Evolutionary conservation across 1,284 basidiomycete genomes (phyloP).

Genomic region (Porogramme epimiltina): DNA sequence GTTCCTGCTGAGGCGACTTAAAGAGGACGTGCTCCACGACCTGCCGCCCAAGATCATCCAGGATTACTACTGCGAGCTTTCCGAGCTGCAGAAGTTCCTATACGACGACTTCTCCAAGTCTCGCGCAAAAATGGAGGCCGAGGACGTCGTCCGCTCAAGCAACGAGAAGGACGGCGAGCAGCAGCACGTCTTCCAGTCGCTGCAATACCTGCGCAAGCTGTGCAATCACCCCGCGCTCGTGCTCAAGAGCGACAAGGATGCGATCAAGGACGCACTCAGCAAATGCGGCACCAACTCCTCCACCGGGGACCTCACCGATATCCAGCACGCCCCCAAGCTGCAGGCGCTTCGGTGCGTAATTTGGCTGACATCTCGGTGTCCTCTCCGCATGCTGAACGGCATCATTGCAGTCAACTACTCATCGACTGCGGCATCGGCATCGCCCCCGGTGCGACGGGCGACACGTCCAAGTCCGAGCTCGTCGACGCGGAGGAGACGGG

Average conservation of each 20-base stretch:
- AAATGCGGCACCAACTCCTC: constrained; percentile 48
- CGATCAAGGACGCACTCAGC: constrained; percentile 63
- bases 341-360: constrained; percentile 79
- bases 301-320: constrained; percentile 64
- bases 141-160: constrained; percentile 58
- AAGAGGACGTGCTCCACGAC: constrained; percentile 96
- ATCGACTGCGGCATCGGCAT: constrained; percentile 93
- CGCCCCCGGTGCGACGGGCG: constrained; percentile 44
- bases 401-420: constrained; percentile 77
- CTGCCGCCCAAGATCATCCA: constrained; percentile 99
- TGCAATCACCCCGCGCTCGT: constrained; percentile 97
- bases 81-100: constrained; percentile 88
- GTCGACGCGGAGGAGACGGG: constrained; percentile 59
- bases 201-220: constrained; percentile 96
- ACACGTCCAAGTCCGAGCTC: constrained; percentile 63
- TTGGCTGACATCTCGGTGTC: constrained; percentile 1
- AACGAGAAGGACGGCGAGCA: constrained; percentile 52
- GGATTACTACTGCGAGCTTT: constrained; percentile 98
- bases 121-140: constrained; percentile 66
- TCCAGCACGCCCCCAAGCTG: constrained; percentile 93
- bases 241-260: constrained; percentile 67
- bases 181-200: constrained; percentile 92
- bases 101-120: constrained; percentile 94
- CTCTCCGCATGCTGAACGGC: constrained; percentile 3
- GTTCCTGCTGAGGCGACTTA: constrained; percentile 93